These are phyloP conservation scores for Arthrobotrys sphaeroides DNA, from an alignment of 2,329 filamentous ascomycete species.

Conservation along the genomic window DNA sequence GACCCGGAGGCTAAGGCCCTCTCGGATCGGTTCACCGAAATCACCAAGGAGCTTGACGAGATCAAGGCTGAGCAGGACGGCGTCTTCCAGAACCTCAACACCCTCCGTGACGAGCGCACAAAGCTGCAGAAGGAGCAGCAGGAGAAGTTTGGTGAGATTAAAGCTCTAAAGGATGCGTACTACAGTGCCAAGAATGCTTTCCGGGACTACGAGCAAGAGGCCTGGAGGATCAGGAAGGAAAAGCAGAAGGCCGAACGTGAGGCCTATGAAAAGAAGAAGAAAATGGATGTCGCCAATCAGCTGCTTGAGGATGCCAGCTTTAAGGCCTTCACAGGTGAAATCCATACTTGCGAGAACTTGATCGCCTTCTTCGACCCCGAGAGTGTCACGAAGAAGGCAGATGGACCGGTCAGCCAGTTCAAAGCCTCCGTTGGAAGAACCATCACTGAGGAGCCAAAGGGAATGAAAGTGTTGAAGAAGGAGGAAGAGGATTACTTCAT, in stretches of 20 bases:
- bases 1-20: constrained; percentile 90
- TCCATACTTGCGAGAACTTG: constrained; percentile 84
- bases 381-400: constrained; percentile 68
- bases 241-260: constrained; percentile 71
- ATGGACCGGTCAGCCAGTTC: constrained; percentile 71
- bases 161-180: constrained; percentile 89
- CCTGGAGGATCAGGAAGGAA: constrained; percentile 69
- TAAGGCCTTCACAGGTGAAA: constrained; percentile 91
- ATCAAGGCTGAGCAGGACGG: constrained; percentile 94
- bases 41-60: constrained; percentile 85
- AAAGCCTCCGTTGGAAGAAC: constrained; percentile 84
- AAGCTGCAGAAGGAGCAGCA: constrained; percentile 86
- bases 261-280: constrained; percentile 74
- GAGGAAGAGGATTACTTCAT: constrained; percentile 86
- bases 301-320: constrained; percentile 82
- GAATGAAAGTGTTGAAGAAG: constrained; percentile 83
- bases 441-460: constrained; percentile 84
- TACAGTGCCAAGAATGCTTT: constrained; percentile 83
- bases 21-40: constrained; percentile 82
- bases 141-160: constrained; percentile 82
- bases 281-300: constrained; percentile 78
- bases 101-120: constrained; percentile 83
- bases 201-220: constrained; percentile 83
- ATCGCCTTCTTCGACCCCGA: constrained; percentile 90
- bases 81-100: constrained; percentile 85